Conservation (phyloP, 2,329 filamentous ascomycete genomes). For the Ophiostoma ips region DNA sequence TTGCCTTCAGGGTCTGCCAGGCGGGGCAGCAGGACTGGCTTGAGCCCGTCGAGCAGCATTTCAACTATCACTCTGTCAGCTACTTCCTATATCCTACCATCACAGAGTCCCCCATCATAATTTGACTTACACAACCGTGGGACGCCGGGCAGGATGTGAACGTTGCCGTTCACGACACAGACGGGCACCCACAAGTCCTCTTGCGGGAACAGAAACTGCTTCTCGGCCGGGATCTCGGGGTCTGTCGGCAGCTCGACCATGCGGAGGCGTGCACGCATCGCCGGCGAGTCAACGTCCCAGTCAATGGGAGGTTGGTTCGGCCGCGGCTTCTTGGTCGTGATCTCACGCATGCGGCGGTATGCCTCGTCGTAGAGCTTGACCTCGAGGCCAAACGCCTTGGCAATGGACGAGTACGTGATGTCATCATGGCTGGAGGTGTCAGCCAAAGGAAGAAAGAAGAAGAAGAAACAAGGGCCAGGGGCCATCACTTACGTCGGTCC, state of each 20-base stretch:
- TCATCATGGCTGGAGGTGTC: conserved; percentile 64
- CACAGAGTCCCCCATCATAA: not conserved
- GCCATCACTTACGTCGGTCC: conserved; percentile 63
- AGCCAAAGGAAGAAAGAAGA: not conserved
- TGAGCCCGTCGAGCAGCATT: conserved; percentile 61
- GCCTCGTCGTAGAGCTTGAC: conserved; percentile 66
- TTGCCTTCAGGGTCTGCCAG: conserved; percentile 69
- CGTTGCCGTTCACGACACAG: conserved; percentile 75
- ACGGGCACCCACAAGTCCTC: conserved; percentile 88
- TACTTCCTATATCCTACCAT: no score
- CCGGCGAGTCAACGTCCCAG: conserved; percentile 72
- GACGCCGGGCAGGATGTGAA: conserved; percentile 86
- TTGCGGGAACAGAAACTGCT: conserved; percentile 65
- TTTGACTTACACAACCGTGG: conserved; percentile 54
- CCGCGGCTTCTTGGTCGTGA: conserved; percentile 51
- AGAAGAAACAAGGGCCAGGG: no score
- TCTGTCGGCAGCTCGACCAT: conserved; percentile 85
- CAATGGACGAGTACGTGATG: conserved; percentile 91
- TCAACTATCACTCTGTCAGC: conserved; percentile 41
- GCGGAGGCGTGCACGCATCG: conserved; percentile 65
- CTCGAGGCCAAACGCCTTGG: conserved; percentile 68
- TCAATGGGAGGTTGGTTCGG: conserved; percentile 60
- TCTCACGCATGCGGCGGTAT: conserved; percentile 66
- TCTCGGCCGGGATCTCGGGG: conserved; percentile 43
- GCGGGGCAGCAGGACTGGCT: conserved; percentile 54